Evolutionary conservation across 2,329 filamentous ascomycete genomes (phyloP), one percentile per base, ranked within the genome.

Genomic region (Magnaporthales sp.): DNA sequence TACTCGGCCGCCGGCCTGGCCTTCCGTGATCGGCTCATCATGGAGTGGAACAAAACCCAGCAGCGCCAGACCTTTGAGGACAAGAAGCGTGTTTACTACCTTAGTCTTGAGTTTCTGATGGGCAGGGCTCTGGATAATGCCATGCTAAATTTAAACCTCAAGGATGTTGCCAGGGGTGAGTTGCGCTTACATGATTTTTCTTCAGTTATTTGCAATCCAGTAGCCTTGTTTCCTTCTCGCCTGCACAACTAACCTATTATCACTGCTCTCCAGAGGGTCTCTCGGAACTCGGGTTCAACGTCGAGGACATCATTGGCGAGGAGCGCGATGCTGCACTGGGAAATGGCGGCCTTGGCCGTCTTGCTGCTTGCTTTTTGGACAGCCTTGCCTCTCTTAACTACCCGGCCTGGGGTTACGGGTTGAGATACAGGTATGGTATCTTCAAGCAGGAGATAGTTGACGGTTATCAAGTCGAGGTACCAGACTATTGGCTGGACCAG

Each of bases 391-490:
- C 93, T 11, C 84, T 99, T 73, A 96, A 97, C 81, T 97, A 91
- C 77, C 92, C 95, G 10, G 95, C 95, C 24, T 99, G 95, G 95
- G 95, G 95, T 46, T 99, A 99, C 74, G 95, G 94, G 66, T 82
- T 99, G 71, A 88, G 95, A 74, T 99, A 99, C 82, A 86, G 93
- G 77, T 98, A 98, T 76, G 91, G 91, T 75, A 99, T 99, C 77
- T 99, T 99, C 88, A 98, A 98, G 82, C 95, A 99, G 81, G 95
- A 98, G 81, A 98, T 99, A 73, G 89, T 97, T 68, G 91, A 98
- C 74, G 95, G 95, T 67, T 99, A 97, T 77, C 95, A 99, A 79
- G 93, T 99, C 70, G 95, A 99, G 76, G 91, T 98, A 68, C 95
- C 95, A 24, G 95, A 99, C 77, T 98, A 99, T 80, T 99, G 95